A percentile compares a stretch with the other conserved stretches of the same genome.
Evolutionary conservation across 768 basidiomycete genomes (phyloP).

Genomic region (Termitomyces sp.): DNA sequence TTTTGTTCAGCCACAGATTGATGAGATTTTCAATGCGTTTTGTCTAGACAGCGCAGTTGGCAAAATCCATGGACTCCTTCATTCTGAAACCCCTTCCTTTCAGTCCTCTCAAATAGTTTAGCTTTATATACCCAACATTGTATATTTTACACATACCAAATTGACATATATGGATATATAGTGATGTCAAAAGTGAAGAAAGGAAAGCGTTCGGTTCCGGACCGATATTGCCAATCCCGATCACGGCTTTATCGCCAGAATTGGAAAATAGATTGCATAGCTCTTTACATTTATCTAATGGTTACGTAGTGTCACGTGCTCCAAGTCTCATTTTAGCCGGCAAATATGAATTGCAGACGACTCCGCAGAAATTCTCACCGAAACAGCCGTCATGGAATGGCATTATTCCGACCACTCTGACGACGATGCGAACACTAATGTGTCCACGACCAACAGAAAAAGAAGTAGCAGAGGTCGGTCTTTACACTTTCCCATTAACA

Average conservation of each 20-base stretch:
- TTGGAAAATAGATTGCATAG: no score
- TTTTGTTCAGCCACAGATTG: conserved; percentile 1
- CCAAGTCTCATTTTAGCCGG: conserved; percentile 9
- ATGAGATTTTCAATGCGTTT: conserved; percentile 8
- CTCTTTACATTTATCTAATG: no score
- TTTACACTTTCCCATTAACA: background rate
- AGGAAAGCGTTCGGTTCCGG: background rate
- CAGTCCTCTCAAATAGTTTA: conserved; percentile 74
- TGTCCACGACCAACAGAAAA: conserved; percentile 45
- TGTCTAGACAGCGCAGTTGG: conserved; percentile 80
- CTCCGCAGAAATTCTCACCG: conserved; percentile 13
- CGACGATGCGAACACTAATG: conserved; percentile 44
- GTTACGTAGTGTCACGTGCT: conserved; percentile 27
- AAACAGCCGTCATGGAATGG: conserved; percentile 42
- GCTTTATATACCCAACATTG: conserved; percentile 6
- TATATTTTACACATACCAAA: no score
- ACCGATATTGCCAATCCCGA: background rate
- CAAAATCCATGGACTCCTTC: conserved; percentile 82
- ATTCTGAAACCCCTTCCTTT: conserved; percentile 78
- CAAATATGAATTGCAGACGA: conserved; percentile 10
- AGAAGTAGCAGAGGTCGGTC: conserved; percentile 60
- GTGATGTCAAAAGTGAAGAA: background rate
- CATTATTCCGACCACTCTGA: conserved; percentile 61
- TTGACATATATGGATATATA: no score
- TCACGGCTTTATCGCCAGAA: conserved; percentile 2